These are phyloP conservation scores for Coprinopsis sp. DNA, from an alignment of 768 basidiomycete species.

Conservation along the genomic window DNA sequence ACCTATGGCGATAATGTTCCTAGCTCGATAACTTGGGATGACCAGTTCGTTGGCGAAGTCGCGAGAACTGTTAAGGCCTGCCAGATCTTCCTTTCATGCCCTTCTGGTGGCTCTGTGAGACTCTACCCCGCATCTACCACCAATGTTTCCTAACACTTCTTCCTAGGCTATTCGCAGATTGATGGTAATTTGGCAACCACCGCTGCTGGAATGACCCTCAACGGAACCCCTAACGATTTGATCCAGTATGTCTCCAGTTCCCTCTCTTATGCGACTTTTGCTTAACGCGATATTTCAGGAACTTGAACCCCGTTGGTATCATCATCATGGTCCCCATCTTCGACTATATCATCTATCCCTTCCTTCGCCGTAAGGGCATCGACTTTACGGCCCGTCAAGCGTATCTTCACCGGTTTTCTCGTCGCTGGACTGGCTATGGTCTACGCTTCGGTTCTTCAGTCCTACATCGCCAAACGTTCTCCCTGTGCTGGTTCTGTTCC, in stretches of 20 bases:
- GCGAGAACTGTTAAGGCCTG: constrained; percentile 39
- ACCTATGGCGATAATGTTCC: constrained; percentile 32
- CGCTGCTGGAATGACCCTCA: constrained; percentile 43
- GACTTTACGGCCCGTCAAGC: constrained; percentile 51
- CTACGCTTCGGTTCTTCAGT: constrained; percentile 45
- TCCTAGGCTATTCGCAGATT: constrained; percentile 45
- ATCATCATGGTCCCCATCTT: constrained; percentile 49
- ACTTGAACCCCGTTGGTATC: constrained; percentile 46
- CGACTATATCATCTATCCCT: constrained; percentile 45
- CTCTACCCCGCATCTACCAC: neutral
- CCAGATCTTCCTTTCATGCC: constrained; percentile 52
- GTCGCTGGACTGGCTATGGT: constrained; percentile 50
- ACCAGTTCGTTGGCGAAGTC: constrained; percentile 53
- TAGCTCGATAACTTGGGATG: constrained; percentile 45
- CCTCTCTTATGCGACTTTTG: neutral
- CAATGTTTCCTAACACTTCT: neutral
- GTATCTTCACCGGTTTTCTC: constrained; percentile 48
- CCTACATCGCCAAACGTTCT: constrained; percentile 37
- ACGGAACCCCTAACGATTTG: constrained; percentile 47
- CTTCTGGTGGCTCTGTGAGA: constrained; percentile 43
- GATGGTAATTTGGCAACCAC: constrained; percentile 49
- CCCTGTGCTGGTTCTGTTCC: constrained; percentile 43
- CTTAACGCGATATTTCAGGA: constrained; percentile 19
- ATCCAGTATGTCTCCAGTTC: constrained; percentile 32
- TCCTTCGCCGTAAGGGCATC: constrained; percentile 41